These are phyloP conservation scores for Tetraselmis striata DNA, from an alignment of 139 green algal genomes.

Conservation along the genomic window DNA sequence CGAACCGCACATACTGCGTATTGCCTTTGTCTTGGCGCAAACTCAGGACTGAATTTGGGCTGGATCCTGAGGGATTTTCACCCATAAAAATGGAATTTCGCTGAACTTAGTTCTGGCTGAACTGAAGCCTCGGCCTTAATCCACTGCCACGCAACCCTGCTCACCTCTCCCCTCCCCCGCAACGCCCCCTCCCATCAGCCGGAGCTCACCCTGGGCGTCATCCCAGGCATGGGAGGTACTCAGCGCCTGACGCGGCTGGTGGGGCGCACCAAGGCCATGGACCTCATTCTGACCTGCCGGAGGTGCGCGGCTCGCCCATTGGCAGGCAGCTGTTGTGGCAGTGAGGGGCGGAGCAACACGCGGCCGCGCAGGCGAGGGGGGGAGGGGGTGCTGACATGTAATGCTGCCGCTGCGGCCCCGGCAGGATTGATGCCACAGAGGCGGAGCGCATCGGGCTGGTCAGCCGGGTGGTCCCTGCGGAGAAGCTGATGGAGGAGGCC, in stretches of 20 bases:
- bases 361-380: not conserved
- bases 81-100: too few relatives aligned
- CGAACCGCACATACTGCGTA: too few relatives aligned
- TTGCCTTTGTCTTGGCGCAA: too few relatives aligned
- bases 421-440: constrained; percentile 36
- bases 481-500: constrained; percentile 39
- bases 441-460: constrained; percentile 40
- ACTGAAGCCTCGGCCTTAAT: too few relatives aligned
- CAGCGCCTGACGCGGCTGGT: constrained; percentile 57
- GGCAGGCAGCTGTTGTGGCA: too few relatives aligned
- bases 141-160: too few relatives aligned
- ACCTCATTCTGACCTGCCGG: constrained; percentile 53
- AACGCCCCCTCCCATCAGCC: too few relatives aligned
- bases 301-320: not conserved
- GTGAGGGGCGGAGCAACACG: too few relatives aligned
- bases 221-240: constrained; percentile 70
- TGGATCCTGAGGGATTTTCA: too few relatives aligned
- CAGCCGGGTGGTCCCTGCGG: constrained; percentile 36
- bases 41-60: too few relatives aligned
- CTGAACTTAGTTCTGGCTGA: too few relatives aligned
- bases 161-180: too few relatives aligned
- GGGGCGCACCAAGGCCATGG: constrained; percentile 64
- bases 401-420: not conserved
- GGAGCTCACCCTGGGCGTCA: constrained; percentile 57
- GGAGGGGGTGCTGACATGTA: not conserved